Evolutionary conservation across 345 rosid genomes (phyloP), one percentile per base, ranked within the genome.

Genomic region (Salix suchowensis): DNA sequence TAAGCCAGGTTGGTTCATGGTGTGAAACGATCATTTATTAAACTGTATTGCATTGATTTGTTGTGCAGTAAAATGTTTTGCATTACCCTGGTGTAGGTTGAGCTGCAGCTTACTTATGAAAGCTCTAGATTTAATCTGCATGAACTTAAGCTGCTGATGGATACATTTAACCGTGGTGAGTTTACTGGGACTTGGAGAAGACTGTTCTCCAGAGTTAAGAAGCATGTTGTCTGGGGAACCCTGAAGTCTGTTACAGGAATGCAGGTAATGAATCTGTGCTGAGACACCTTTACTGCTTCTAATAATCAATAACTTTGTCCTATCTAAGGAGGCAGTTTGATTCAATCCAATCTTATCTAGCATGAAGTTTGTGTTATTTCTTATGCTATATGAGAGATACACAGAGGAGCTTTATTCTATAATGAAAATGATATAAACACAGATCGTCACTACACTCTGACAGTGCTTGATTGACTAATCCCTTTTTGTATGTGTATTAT

Each of bases 221-320:
- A 96, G 85, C 98, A 94, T 81, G 93, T 96, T 15, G 93, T 93
- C 62, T 96, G 99, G 99, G 99, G 98, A 70, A 97, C 95, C 74
- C 77, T 96, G 46, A 96, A 96, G 89, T 96, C 98, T 44, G 97
- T 94, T 64, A 92, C 99, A 1, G 99, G 98, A 81, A 92, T 96
- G 99, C 99, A 96, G 95, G 99, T 93, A 80, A 78, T 79, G 23
- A 54, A 42, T 72, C 26, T 44, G 46, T 10, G 19, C 71, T 23
- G 30, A 78, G 36, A 14, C 16, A 62, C 37, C 66, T 42, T 37
- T 40, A 21, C 30, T 3, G 21, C 12, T 32, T 16, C 69, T 4
- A 12, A 8, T 5, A 50, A 18, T 16, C 55, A 50, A 6, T 50
- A 50, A 50, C 21, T 54, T 70, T 32, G 70, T 55, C 46, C 44